phyloP scores from a whole-genome alignment of 1,284 basidiomycete species.

The Leccinum angustisporum region DNA sequence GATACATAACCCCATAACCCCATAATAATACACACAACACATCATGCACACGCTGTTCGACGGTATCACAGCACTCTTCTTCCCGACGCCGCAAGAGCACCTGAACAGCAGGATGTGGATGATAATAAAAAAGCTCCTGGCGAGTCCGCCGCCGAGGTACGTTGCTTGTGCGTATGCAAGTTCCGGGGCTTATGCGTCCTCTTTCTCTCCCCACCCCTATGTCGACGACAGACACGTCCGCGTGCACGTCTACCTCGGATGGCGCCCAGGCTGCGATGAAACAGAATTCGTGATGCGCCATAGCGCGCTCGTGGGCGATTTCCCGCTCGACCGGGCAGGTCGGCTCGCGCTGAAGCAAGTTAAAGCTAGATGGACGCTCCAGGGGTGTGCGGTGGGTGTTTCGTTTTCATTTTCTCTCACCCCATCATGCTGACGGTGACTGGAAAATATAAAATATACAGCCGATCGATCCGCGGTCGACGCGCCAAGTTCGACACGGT shows the following conservation, averaged over 20 bases:
- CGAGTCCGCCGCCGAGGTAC: slow-evolving; percentile 22
- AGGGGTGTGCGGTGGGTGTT: slow-evolving; percentile 20
- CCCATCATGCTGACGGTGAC: background rate
- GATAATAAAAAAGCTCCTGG: slow-evolving; percentile 17
- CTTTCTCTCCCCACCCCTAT: background rate
- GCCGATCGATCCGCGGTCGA: slow-evolving; percentile 30
- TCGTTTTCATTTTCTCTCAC: background rate
- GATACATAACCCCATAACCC: background rate
- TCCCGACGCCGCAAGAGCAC: slow-evolving; percentile 29
- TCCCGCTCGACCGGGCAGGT: slow-evolving; percentile 26
- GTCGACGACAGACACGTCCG: slow-evolving; percentile 29
- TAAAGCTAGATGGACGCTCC: slow-evolving; percentile 25
- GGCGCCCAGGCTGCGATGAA: slow-evolving; percentile 30
- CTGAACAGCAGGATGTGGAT: slow-evolving; percentile 32
- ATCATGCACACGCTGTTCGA: slow-evolving; percentile 10
- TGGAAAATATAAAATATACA: background rate
- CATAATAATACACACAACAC: background rate
- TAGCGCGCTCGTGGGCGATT: slow-evolving; percentile 28
- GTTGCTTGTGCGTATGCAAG: slow-evolving; percentile 6
- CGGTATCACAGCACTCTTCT: slow-evolving; percentile 17
- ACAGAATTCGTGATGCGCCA: slow-evolving; percentile 31
- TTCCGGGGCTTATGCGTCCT: background rate
- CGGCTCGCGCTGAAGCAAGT: slow-evolving; percentile 20
- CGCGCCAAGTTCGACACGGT: slow-evolving; percentile 25
- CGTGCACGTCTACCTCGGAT: slow-evolving; percentile 32